These are phyloP conservation scores for Lactuca saligna DNA, from an alignment of 129 eudicot genomes.

Conservation along the genomic window DNA sequence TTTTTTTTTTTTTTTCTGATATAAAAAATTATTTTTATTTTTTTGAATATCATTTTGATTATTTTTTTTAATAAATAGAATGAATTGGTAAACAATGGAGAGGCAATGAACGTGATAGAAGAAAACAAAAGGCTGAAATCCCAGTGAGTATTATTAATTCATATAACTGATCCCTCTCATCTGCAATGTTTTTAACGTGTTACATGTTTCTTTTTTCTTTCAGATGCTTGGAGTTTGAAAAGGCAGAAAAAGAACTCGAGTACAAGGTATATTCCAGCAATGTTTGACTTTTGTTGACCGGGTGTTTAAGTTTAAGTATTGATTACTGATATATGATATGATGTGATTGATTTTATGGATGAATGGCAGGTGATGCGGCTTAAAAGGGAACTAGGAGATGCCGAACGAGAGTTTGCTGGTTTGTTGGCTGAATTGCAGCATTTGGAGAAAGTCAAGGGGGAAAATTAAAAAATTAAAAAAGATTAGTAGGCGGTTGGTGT, in stretches of 20 bases:
- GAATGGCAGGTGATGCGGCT: slow-evolving; percentile 47
- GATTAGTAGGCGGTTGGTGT: slow-evolving; percentile 16
- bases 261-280: slow-evolving; percentile 48
- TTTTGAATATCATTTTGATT: not conserved
- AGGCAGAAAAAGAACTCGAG: slow-evolving; percentile 56
- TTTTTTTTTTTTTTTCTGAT: not conserved
- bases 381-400: slow-evolving; percentile 45
- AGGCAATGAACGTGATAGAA: slow-evolving; percentile 41
- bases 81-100: slow-evolving; percentile 37
- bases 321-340: no score
- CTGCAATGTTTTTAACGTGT: not conserved
- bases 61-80: slow-evolving; percentile 42
- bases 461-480: slow-evolving; percentile 14
- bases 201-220: slow-evolving; percentile 1
- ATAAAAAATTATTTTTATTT: not conserved
- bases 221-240: slow-evolving; percentile 71
- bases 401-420: slow-evolving; percentile 41
- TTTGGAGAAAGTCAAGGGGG: slow-evolving; percentile 52
- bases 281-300: not conserved
- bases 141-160: slow-evolving; percentile 44
- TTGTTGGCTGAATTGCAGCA: slow-evolving; percentile 46
- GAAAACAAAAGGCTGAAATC: slow-evolving; percentile 64
- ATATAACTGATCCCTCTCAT: not conserved
- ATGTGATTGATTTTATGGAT: slow-evolving; percentile 1
- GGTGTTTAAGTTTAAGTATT: not conserved